phyloP scores from a whole-genome alignment of 306 rosid genomes.

The Rosa rugosa region DNA sequence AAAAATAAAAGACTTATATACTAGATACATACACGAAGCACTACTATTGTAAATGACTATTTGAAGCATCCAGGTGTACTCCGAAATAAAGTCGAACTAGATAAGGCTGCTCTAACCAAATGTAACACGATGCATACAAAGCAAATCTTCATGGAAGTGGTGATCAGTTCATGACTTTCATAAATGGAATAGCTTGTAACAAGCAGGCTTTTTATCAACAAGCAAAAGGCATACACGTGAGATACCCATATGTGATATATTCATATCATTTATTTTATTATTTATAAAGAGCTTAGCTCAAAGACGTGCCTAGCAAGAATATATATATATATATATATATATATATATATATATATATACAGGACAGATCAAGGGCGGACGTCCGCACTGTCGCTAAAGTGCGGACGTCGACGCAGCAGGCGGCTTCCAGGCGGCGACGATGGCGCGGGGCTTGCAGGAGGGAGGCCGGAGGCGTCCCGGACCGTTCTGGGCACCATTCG shows the following conservation, averaged over 20 bases:
- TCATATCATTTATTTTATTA: no score
- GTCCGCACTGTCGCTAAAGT: no score
- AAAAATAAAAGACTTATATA: neutral
- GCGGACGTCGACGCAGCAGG: no score
- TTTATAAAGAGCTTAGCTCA: neutral
- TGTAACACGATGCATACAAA: neutral
- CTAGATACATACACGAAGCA: neutral
- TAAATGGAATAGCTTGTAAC: neutral
- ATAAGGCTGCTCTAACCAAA: neutral
- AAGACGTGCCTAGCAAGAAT: conserved; percentile 1
- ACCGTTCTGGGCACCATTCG: no score
- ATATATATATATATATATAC: no score
- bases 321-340: no score
- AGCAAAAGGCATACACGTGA: conserved; percentile 3
- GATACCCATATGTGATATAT: neutral
- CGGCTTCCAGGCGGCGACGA: no score
- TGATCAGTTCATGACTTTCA: neutral
- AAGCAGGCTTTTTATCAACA: conserved; percentile 16
- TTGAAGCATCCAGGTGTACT: neutral
- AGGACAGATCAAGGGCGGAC: no score
- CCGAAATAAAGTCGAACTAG: neutral
- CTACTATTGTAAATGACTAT: neutral
- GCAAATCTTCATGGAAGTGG: conserved; percentile 4
- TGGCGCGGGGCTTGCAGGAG: no score
- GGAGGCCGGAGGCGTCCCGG: no score